Evolutionary conservation across 805 yeast genomes (phyloP), one percentile per base, ranked within the genome.

Genomic region (Scheffersomyces lignosus): DNA sequence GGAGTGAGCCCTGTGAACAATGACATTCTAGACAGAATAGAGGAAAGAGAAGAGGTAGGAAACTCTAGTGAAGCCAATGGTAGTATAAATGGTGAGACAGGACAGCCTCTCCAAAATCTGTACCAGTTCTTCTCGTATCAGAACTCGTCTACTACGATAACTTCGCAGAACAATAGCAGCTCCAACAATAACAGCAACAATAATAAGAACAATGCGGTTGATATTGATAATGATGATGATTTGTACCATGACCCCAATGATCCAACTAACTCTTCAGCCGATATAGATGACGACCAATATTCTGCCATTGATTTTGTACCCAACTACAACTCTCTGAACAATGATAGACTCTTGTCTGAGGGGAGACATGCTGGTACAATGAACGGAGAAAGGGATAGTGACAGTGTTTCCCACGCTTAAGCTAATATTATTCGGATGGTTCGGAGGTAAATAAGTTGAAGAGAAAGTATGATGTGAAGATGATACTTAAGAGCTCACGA

Each of bases 291-390:
- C 25, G 54, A 47, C 14, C 48, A 44, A 42, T 49, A 51, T 24
- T 52, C 51, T 15, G 41, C 46, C 5, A 49, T 47, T 5, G 71
- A 65, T 30, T 56, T 47, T 36, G 71, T 64, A 7, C 71, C 71
- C 2, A 56, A 54, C 30, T 66, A 66, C 47, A 56, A 54, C 27
- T 41, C 50, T 5, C 52, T 56, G 3, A 54, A 48, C 18, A 45
- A 59, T 28, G 67, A 62, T 44, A 44, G 44, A 23, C 40, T 60
- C 17, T 29, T 38, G 13, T 31, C 27, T 15, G 34, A 38, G 13
- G 37, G 41, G 15, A 13, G 5, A 17, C 33, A 13, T 15, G 27
- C 31, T 18, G 33, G 34, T 29, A 20, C 24, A 7, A 7, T 20
- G 24, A 20, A 7, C 9, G 10, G 24, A 20, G 24, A 20, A 20